Percentiles rank a stretch among this genome's conserved stretches.
Evolutionary conservation across 2,329 filamentous ascomycete genomes (phyloP).

Genomic region (Simplicillium aogashimaense): DNA sequence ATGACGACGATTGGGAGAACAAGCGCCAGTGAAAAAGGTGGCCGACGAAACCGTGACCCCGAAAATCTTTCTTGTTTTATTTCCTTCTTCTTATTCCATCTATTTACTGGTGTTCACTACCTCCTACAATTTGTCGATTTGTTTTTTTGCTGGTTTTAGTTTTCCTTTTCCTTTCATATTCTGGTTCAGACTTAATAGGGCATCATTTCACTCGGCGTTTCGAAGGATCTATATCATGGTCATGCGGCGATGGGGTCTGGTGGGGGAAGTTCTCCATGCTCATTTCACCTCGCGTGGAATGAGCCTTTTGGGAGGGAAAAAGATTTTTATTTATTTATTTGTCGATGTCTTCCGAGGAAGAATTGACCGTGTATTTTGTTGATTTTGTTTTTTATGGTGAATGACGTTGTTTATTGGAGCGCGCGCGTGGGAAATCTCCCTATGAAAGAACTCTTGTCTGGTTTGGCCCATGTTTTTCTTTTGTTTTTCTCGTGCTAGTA

Average conservation of each 20-base stretch:
- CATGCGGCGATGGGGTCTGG: conserved; percentile 25
- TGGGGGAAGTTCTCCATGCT: conserved; percentile 7
- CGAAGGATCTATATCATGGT: conserved; percentile 29
- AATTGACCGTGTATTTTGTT: conserved; percentile 4
- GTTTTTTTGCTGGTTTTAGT: background rate
- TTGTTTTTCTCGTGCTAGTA: conserved; percentile 3
- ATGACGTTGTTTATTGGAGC: conserved; percentile 2
- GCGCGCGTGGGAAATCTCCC: too few species aligned
- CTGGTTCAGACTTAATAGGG: conserved; percentile 25
- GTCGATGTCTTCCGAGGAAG: too few species aligned
- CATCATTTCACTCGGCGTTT: conserved; percentile 29
- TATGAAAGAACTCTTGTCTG: too few species aligned
- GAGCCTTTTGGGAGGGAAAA: conserved; percentile 16
- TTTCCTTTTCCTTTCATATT: conserved; percentile 16
- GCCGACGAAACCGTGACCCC: background rate
- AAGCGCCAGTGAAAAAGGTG: background rate
- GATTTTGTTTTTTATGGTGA: conserved; percentile 3
- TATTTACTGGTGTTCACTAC: conserved; percentile 2
- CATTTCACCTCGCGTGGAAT: too few species aligned
- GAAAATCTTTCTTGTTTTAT: background rate
- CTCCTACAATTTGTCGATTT: conserved; percentile 8
- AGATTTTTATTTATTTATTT: conserved; percentile 15
- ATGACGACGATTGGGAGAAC: conserved; percentile 6
- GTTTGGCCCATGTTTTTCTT: conserved; percentile 2
- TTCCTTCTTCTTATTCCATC: background rate